Evolutionary conservation across 495 filamentous ascomycete species (phyloP).

Genomic region (Aspergillus taichungensis): DNA sequence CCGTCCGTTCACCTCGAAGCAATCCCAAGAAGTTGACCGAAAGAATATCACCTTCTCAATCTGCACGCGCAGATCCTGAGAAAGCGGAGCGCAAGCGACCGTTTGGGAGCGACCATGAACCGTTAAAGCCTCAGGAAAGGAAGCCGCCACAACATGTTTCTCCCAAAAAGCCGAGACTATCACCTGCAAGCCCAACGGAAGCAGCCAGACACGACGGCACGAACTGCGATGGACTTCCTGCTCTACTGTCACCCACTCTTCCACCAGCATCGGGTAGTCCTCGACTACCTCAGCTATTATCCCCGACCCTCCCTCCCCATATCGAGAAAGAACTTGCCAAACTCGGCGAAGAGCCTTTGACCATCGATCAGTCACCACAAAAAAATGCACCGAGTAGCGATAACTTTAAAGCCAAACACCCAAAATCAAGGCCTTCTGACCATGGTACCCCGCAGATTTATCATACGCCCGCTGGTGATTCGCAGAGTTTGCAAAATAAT

Average conservation of each 20-base stretch:
- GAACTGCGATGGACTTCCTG: conserved; percentile 23
- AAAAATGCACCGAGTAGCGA: conserved; percentile 4
- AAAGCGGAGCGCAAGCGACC: conserved; percentile 28
- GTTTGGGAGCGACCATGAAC: conserved; percentile 16
- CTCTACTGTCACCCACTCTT: conserved; percentile 35
- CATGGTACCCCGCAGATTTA: conserved; percentile 3
- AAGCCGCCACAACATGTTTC: conserved; percentile 13
- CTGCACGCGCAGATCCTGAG: conserved; percentile 10
- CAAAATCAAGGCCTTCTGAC: conserved; percentile 7
- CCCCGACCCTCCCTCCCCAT: conserved; percentile 40
- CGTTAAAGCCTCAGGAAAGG: conserved; percentile 5
- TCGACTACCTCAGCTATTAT: conserved; percentile 31
- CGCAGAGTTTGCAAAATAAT: conserved; percentile 8
- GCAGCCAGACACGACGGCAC: conserved; percentile 13
- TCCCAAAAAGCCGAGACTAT: conserved; percentile 26
- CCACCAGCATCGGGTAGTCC: conserved; percentile 27
- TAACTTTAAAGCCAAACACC: conserved; percentile 5
- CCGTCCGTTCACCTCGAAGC: conserved; percentile 13
- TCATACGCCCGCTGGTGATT: conserved; percentile 1
- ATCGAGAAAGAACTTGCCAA: conserved; percentile 40
- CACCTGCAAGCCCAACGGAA: conserved; percentile 17
- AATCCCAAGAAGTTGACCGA: conserved; percentile 6
- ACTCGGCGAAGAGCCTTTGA: conserved; percentile 17
- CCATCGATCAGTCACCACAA: conserved; percentile 7
- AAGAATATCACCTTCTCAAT: conserved; percentile 7